These are phyloP conservation scores for Tylopilus vinaceipallidus DNA, from an alignment of 768 basidiomycete species.

Conservation along the genomic window DNA sequence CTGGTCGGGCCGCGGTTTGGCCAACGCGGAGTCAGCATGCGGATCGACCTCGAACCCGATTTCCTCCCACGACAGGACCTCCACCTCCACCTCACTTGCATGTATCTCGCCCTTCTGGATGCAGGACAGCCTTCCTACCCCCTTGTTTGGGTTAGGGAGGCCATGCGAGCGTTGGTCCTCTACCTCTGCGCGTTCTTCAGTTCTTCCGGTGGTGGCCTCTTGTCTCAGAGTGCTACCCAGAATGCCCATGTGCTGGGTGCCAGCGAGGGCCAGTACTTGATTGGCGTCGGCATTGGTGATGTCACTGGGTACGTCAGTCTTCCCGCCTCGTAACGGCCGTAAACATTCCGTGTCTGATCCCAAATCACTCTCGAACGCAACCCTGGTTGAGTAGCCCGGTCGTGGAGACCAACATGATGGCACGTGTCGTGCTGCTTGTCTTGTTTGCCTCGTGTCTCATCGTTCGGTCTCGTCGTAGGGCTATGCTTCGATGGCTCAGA, in stretches of 20 bases:
- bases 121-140: slow-evolving; percentile 14
- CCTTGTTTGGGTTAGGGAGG: slow-evolving; percentile 32
- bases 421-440: slow-evolving; percentile 23
- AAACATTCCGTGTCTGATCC: neutral
- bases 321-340: too few species aligned
- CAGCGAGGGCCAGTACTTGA: slow-evolving; percentile 20
- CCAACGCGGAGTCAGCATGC: too few species aligned
- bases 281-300: slow-evolving; percentile 51
- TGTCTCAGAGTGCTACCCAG: slow-evolving; percentile 3
- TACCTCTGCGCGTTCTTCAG: slow-evolving; percentile 44
- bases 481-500: slow-evolving; percentile 63
- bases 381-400: slow-evolving; percentile 53
- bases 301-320: slow-evolving; percentile 59
- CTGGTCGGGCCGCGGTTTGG: too few species aligned
- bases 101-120: slow-evolving; percentile 24
- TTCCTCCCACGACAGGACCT: too few species aligned
- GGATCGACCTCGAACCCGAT: too few species aligned
- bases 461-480: slow-evolving; percentile 44
- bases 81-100: too few species aligned
- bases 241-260: neutral
- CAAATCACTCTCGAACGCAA: neutral
- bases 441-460: neutral
- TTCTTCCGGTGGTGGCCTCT: slow-evolving; percentile 32
- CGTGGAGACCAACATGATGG: slow-evolving; percentile 86
- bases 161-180: slow-evolving; percentile 40